These are phyloP conservation scores for Phytophthora niederhauseri DNA, from an alignment of 352 stramenopile genomes.

Conservation along the genomic window DNA sequence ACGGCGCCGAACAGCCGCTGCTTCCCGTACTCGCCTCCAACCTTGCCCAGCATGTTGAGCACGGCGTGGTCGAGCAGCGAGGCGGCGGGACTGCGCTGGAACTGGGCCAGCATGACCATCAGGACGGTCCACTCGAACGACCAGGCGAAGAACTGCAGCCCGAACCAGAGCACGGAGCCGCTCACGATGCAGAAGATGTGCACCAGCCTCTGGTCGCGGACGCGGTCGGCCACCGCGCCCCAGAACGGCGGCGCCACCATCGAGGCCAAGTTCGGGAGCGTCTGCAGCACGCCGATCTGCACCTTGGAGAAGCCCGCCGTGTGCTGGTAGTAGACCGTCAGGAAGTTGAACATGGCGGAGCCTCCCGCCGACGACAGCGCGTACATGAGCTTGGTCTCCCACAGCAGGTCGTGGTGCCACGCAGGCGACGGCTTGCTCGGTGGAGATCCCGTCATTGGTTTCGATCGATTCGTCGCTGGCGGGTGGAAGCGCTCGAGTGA, in stretches of 20 bases:
- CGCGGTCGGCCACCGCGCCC: slow-evolving; percentile 62
- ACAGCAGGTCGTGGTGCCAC: slow-evolving; percentile 27
- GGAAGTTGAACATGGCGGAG: slow-evolving; percentile 70
- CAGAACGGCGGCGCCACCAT: slow-evolving; percentile 73
- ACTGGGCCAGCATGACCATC: slow-evolving; percentile 57
- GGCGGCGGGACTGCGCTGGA: slow-evolving; percentile 44
- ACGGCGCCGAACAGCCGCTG: slow-evolving; percentile 76
- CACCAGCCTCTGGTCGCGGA: slow-evolving; percentile 55
- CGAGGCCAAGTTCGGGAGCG: slow-evolving; percentile 52
- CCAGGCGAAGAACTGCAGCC: slow-evolving; percentile 47
- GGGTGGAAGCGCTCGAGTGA: not conserved
- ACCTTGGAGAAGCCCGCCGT: slow-evolving; percentile 65
- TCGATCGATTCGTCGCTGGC: no score
- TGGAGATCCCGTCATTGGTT: slow-evolving; percentile 3
- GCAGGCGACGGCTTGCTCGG: slow-evolving; percentile 6
- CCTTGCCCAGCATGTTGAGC: slow-evolving; percentile 57
- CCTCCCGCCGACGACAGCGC: slow-evolving; percentile 49
- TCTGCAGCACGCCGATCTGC: slow-evolving; percentile 75
- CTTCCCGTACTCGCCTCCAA: slow-evolving; percentile 77
- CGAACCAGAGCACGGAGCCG: slow-evolving; percentile 53
- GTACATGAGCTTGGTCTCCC: slow-evolving; percentile 78
- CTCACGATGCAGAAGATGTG: slow-evolving; percentile 61
- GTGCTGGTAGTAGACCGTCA: slow-evolving; percentile 71
- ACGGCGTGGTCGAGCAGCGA: slow-evolving; percentile 75
- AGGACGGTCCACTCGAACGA: slow-evolving; percentile 49